These are phyloP conservation scores for Colletotrichum godetiae DNA, from an alignment of 2,329 filamentous ascomycete genomes.

Conservation along the genomic window DNA sequence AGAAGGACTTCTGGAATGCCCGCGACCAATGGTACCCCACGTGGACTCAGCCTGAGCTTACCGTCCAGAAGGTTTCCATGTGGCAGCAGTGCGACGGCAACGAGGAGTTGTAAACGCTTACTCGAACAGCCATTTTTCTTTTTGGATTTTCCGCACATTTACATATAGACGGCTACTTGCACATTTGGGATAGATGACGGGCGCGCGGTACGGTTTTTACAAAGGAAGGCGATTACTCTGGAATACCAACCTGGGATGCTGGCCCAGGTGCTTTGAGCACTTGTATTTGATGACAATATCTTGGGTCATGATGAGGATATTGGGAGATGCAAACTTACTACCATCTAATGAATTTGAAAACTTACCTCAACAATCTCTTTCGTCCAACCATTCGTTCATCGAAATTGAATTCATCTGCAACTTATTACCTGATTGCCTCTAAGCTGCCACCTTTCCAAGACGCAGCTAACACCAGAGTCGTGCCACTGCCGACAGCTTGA, in stretches of 20 bases:
- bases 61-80: slow-evolving; percentile 77
- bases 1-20: slow-evolving; percentile 81
- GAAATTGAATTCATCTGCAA: no score
- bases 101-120: slow-evolving; percentile 57
- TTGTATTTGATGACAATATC: slow-evolving; percentile 17
- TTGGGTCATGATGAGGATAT: not conserved
- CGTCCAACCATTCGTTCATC: no score
- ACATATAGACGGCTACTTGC: slow-evolving; percentile 32
- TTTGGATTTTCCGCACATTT: not conserved
- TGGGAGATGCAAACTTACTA: not conserved
- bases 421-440: not conserved
- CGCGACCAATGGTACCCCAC: slow-evolving; percentile 75
- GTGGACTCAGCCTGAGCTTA: slow-evolving; percentile 76
- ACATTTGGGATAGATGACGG: slow-evolving; percentile 30
- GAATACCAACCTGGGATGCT: slow-evolving; percentile 19
- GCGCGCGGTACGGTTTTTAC: slow-evolving; percentile 18
- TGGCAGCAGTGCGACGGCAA: slow-evolving; percentile 75
- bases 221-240: slow-evolving; percentile 26
- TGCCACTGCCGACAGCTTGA: not conserved
- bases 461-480: not conserved
- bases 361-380: not conserved
- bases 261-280: not conserved
- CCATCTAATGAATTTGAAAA: slow-evolving; percentile 17
- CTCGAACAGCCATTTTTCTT: not conserved
- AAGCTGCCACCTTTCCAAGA: not conserved